Percentiles rank a stretch among this genome's conserved stretches.
phyloP scores from a whole-genome alignment of 306 rosid genomes.

The Crataegus laevigata region DNA sequence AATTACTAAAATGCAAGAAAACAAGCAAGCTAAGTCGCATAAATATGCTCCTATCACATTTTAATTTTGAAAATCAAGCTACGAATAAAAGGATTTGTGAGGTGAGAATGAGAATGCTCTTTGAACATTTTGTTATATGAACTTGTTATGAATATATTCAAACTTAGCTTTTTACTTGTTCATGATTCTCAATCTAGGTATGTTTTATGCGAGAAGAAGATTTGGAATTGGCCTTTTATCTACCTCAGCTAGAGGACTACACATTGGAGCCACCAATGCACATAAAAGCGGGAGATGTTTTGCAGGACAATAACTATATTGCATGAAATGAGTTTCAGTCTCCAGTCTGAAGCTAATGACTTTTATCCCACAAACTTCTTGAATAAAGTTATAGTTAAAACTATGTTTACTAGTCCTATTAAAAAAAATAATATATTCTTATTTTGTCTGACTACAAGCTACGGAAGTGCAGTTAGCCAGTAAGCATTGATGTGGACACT shows the following conservation, averaged over 20 bases:
- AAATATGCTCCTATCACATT: too few relatives aligned
- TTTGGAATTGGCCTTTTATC: background rate
- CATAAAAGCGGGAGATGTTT: background rate
- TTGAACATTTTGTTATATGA: background rate
- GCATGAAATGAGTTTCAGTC: background rate
- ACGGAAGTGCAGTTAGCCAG: too few relatives aligned
- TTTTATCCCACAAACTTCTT: background rate
- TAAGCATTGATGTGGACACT: too few relatives aligned
- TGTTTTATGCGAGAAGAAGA: background rate
- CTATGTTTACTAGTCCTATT: background rate
- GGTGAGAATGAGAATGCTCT: slow-evolving; percentile 31
- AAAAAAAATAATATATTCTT: background rate
- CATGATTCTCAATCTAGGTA: slow-evolving; percentile 25
- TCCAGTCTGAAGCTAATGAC: background rate
- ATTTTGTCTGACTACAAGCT: too few relatives aligned
- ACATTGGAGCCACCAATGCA: background rate
- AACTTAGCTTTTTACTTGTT: slow-evolving; percentile 1
- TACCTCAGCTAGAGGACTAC: background rate
- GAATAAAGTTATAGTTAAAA: slow-evolving; percentile 6
- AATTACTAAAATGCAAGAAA: too few relatives aligned
- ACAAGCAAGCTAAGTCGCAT: too few relatives aligned
- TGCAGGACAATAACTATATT: background rate
- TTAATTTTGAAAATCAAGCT: background rate
- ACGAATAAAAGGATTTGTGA: background rate
- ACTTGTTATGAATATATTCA: slow-evolving; percentile 1